phyloP scores from a whole-genome alignment of 1,284 basidiomycete genomes.

The Bondarzewia mesenterica region DNA sequence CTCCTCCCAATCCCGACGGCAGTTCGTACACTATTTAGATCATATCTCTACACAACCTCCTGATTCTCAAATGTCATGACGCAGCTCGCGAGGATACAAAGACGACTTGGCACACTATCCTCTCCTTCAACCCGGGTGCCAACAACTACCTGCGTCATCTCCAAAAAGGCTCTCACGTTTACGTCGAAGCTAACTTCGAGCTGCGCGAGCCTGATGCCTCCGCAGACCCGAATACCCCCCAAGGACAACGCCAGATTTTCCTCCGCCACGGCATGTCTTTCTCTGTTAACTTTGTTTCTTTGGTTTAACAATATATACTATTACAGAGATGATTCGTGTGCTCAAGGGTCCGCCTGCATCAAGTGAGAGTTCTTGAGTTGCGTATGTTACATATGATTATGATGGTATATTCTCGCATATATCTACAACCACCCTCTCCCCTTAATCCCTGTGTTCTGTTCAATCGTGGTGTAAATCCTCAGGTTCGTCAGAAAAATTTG shows the following conservation, averaged over 20 bases:
- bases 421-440: neutral
- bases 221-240: constrained; percentile 53
- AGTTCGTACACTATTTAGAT: constrained; percentile 31
- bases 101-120: constrained; percentile 67
- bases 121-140: constrained; percentile 54
- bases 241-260: constrained; percentile 73
- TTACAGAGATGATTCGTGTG: constrained; percentile 22
- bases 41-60: neutral
- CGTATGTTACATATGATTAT: neutral
- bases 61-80: constrained; percentile 1
- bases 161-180: constrained; percentile 63
- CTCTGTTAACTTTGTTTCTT: neutral
- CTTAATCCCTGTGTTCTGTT: neutral
- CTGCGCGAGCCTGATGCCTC: constrained; percentile 58
- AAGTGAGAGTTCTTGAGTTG: constrained; percentile 5
- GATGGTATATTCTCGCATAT: neutral
- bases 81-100: constrained; percentile 44
- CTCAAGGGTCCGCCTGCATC: constrained; percentile 8
- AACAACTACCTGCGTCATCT: constrained; percentile 58
- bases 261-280: constrained; percentile 57
- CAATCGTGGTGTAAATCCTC: neutral
- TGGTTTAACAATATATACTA: constrained; percentile 8
- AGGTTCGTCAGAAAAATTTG: constrained; percentile 13
- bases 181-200: constrained; percentile 70
- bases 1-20: constrained; percentile 51